phyloP scores from a whole-genome alignment of 306 rosid species.

The Vigna mungo region DNA sequence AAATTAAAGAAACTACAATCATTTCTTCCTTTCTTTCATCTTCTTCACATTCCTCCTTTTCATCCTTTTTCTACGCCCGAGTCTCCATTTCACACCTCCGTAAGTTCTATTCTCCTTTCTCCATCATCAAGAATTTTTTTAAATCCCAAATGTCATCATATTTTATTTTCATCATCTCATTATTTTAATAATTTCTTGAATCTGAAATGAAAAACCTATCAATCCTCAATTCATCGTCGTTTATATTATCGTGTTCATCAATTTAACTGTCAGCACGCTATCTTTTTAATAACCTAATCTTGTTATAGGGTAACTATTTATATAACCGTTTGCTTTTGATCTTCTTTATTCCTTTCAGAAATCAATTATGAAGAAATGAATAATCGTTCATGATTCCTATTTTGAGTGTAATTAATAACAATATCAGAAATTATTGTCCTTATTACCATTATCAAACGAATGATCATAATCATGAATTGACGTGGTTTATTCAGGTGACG shows the following conservation, averaged over 20 bases:
- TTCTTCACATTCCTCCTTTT: neutral
- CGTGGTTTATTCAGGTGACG: neutral
- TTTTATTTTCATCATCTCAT: neutral
- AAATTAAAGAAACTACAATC: neutral
- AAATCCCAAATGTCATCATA: neutral
- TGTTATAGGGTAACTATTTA: neutral
- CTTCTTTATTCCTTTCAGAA: neutral
- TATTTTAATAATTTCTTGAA: neutral
- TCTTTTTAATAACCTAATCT: neutral
- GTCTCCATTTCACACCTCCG: conserved; percentile 23
- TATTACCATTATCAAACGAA: neutral
- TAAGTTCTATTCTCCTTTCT: neutral
- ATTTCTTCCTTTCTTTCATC: neutral
- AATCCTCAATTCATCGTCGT: neutral
- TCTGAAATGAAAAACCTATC: neutral
- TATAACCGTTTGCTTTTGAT: neutral
- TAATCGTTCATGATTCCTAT: neutral
- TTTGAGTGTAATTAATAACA: neutral
- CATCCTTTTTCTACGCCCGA: neutral
- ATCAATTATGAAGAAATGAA: neutral
- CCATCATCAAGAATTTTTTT: neutral
- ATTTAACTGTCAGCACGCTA: neutral
- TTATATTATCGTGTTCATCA: neutral
- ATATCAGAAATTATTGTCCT: neutral
- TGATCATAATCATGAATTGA: neutral